Evolutionary conservation across 2,329 filamentous ascomycete species (phyloP), one percentile per base, ranked within the genome.

Genomic region (Fusarium brevicatenulatum): DNA sequence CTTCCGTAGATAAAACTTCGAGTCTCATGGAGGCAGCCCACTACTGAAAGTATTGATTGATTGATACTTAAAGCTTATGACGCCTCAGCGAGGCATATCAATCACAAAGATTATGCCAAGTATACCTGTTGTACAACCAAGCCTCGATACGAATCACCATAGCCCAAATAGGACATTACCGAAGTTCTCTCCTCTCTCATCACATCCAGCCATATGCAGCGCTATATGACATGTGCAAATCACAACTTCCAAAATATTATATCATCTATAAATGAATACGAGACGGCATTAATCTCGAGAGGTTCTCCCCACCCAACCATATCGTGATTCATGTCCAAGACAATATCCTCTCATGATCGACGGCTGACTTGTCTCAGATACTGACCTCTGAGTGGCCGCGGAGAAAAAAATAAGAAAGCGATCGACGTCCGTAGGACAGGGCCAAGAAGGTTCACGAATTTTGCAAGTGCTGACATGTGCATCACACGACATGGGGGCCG

Each of bases 381-480:
- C 18, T 5, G 2, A 0, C 5, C 7, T 32, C 28, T 44, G 23
- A 73, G 39, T 72, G 70, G 70, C 9, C 23, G 21, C 19, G 49
- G 37, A 32, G 30, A 34, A 42, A 54, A 54, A 40, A 23, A 6
- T 32, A 50, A 44, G 15, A 57, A 42, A 34, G 52, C n/a, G 63
- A 49, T 68, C 47, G 50, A 50, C 57, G 30, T 36, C 30, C 32
- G 40, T 21, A 36, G 46, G 56, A 67, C 25, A 34, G 21, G 28
- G 28, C 28, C 21, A n/a, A 18, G 10, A 32, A 32, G 47, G n/a
- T 49, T 66, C 59, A 47, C 66, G 60, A 50, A 54, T 21, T 54
- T 36, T 39, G 7, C 60, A 63, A 63, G 60, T 73, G 68, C 67
- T 70, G 50, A 67, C 67, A 72, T 30, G n/a, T 25, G 55, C 42